These are phyloP conservation scores for Tephrocybe sp. DNA, from an alignment of 768 basidiomycete genomes.

Conservation along the genomic window DNA sequence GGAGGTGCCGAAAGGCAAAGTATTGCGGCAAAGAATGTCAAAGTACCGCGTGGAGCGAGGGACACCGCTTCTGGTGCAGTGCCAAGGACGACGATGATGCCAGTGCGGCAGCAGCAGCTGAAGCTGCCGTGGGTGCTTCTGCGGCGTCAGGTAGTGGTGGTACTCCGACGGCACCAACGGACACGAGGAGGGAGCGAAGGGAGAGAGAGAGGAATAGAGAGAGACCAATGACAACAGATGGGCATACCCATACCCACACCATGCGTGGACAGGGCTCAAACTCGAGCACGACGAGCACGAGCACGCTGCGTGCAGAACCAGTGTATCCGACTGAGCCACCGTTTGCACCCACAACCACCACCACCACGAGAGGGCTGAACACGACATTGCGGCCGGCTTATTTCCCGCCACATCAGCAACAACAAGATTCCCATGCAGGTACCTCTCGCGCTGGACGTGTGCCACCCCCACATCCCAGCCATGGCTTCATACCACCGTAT, in stretches of 20 bases:
- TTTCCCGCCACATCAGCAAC: neutral
- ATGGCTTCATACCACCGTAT: neutral
- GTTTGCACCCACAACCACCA: neutral
- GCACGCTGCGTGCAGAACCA: neutral
- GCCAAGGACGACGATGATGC: conserved; percentile 52
- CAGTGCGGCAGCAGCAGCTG: neutral
- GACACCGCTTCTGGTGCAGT: conserved; percentile 93
- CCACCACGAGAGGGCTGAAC: neutral
- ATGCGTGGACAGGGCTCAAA: neutral
- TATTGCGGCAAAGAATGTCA: conserved; percentile 98
- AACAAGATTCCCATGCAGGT: conserved; percentile 8
- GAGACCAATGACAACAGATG: neutral
- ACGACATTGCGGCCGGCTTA: neutral
- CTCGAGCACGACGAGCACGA: neutral
- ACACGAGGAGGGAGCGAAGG: conserved; percentile 5
- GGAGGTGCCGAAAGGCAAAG: conserved; percentile 95
- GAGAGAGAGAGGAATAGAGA: conserved; percentile 9
- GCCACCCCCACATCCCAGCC: neutral
- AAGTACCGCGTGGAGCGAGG: conserved; percentile 94
- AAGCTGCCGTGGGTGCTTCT: neutral
- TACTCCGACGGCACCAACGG: neutral
- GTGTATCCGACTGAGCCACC: neutral
- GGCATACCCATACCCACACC: neutral
- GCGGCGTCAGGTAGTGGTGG: neutral
- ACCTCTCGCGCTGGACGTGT: conserved; percentile 1